Percentiles rank a stretch among this genome's conserved stretches.
Conservation (phyloP, 2,329 filamentous ascomycete genomes). For the Diplodia scrobiculata region DNA sequence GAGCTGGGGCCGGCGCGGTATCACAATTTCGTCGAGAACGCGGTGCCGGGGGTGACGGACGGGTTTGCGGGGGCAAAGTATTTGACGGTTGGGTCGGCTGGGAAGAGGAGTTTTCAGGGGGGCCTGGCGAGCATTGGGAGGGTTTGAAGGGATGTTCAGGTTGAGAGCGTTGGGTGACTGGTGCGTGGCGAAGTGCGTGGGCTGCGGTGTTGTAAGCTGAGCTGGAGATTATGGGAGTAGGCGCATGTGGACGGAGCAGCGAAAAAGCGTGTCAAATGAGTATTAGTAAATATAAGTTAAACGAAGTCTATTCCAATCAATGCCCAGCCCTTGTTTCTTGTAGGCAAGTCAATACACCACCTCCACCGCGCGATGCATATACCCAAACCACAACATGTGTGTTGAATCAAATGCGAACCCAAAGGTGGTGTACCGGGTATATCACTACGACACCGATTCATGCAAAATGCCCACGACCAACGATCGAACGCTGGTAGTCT, state of each 20-base stretch:
- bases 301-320: neutral
- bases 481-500: neutral
- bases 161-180: too few species aligned
- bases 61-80: slow-evolving; percentile 35
- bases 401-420: neutral
- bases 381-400: neutral
- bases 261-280: neutral
- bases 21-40: slow-evolving; percentile 37
- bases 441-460: neutral
- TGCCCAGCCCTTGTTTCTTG: neutral
- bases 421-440: slow-evolving; percentile 3
- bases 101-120: slow-evolving; percentile 32
- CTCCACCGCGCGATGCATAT: neutral
- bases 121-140: slow-evolving; percentile 28
- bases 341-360: neutral
- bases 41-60: slow-evolving; percentile 37
- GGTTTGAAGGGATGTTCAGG: slow-evolving; percentile 9
- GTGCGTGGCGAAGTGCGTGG: neutral
- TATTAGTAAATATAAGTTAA: neutral
- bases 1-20: slow-evolving; percentile 32
- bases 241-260: neutral
- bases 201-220: neutral
- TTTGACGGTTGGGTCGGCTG: slow-evolving; percentile 29
- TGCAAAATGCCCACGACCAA: neutral
- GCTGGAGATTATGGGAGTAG: too few species aligned